Evolutionary conservation across 768 basidiomycete species (phyloP).

Genomic region (Tylopilus rubrobrunneus): DNA sequence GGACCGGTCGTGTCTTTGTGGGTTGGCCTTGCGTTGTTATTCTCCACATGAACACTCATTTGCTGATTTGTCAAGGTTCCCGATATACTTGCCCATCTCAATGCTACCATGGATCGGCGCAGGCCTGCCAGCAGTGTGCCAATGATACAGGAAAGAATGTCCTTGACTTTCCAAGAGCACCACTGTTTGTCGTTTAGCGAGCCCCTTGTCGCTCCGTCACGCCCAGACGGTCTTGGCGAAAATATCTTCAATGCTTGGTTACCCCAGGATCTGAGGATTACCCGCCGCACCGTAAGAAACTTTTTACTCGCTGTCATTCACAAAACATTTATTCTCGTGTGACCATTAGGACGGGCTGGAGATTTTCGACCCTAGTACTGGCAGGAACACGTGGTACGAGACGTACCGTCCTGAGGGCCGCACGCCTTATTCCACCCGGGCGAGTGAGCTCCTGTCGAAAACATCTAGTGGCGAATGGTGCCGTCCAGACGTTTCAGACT

Average conservation of each 20-base stretch:
- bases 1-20: constrained; percentile 47
- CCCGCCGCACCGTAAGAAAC: constrained; percentile 31
- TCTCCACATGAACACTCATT: constrained; percentile 17
- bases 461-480: constrained; percentile 21
- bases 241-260: constrained; percentile 49
- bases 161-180: constrained; percentile 43
- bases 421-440: constrained; percentile 35
- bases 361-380: constrained; percentile 39
- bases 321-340: constrained; percentile 11
- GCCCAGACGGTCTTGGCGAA: constrained; percentile 35
- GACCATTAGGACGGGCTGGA: constrained; percentile 38
- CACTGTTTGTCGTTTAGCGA: constrained; percentile 41
- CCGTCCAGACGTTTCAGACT: constrained; percentile 19
- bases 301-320: not conserved
- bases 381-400: constrained; percentile 41
- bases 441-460: constrained; percentile 26
- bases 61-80: constrained; percentile 20
- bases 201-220: constrained; percentile 34
- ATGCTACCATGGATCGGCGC: constrained; percentile 21
- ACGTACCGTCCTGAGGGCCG: constrained; percentile 38
- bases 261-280: constrained; percentile 35
- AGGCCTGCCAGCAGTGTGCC: constrained; percentile 18
- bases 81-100: constrained; percentile 23
- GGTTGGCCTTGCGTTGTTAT: constrained; percentile 17
- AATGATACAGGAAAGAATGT: constrained; percentile 36